A percentile compares a stretch with the other conserved stretches of the same genome.
Evolutionary conservation across 2,329 filamentous ascomycete species (phyloP).

Genomic region (Mycogone perniciosa): DNA sequence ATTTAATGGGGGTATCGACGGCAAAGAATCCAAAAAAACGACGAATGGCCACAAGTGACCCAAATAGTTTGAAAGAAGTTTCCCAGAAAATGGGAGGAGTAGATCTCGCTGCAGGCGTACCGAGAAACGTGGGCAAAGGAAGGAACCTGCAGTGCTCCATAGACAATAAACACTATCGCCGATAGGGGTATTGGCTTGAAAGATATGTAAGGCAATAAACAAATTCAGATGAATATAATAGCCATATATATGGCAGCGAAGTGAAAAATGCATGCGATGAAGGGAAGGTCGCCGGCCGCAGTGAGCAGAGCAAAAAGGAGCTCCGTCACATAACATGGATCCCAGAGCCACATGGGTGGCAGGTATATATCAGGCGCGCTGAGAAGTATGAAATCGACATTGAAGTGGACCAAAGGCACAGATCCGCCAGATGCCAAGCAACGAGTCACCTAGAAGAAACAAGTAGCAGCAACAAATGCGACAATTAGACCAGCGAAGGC

Average conservation of each 20-base stretch:
- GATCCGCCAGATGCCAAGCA: slow-evolving; percentile 13
- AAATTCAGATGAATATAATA: slow-evolving; percentile 16
- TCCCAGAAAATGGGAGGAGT: background rate
- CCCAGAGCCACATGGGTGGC: slow-evolving; percentile 7
- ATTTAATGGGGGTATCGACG: slow-evolving; percentile 18
- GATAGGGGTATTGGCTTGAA: slow-evolving; percentile 21
- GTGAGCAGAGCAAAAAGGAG: background rate
- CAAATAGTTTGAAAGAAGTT: background rate
- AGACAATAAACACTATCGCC: slow-evolving; percentile 32
- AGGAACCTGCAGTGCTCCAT: slow-evolving; percentile 6
- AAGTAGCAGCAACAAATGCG: slow-evolving; percentile 48
- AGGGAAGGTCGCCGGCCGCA: background rate
- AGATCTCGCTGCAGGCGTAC: background rate
- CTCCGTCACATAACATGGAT: slow-evolving; percentile 7
- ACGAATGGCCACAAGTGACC: background rate
- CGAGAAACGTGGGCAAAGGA: slow-evolving; percentile 3
- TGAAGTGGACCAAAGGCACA: slow-evolving; percentile 8
- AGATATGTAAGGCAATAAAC: slow-evolving; percentile 21
- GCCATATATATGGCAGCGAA: slow-evolving; percentile 8
- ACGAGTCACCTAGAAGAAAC: slow-evolving; percentile 33
- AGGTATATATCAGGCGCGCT: slow-evolving; percentile 6
- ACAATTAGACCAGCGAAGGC: slow-evolving; percentile 50
- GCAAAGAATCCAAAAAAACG: slow-evolving; percentile 7
- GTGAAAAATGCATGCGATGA: background rate
- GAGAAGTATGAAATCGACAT: slow-evolving; percentile 11